Conservation (phyloP, 345 rosid species). For the Capsella bursapastoris region DNA sequence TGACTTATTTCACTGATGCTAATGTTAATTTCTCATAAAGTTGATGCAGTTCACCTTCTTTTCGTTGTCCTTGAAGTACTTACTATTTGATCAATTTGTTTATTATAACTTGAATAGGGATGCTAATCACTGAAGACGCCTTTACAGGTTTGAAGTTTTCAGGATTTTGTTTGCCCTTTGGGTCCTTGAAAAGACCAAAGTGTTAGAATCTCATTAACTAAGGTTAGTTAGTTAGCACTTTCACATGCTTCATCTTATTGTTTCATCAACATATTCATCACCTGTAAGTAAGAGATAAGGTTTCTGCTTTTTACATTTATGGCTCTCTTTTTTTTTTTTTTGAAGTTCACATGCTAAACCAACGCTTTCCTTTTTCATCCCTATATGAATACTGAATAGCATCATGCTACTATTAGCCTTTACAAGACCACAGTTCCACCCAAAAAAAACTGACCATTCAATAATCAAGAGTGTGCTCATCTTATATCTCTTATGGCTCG, state of each 20-base stretch:
- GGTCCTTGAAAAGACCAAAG: conserved; percentile 25
- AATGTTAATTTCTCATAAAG: not conserved
- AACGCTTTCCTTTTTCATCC: conserved; percentile 15
- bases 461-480: not conserved
- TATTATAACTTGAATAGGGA: not conserved
- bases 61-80: not conserved
- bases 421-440: conserved; percentile 9
- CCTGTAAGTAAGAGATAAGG: conserved; percentile 26
- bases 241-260: conserved; percentile 46
- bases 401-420: conserved; percentile 27
- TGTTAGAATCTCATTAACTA: conserved; percentile 30
- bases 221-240: conserved; percentile 41
- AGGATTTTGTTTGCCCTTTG: conserved; percentile 28
- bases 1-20: not conserved
- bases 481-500: conserved; percentile 35
- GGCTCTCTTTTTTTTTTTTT: conserved; percentile 1
- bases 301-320: conserved; percentile 36
- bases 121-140: not conserved
- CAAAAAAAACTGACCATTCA: not conserved
- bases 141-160: conserved; percentile 10
- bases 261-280: conserved; percentile 35
- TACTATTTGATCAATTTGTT: not conserved
- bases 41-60: not conserved
- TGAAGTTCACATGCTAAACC: conserved; percentile 38
- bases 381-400: conserved; percentile 43